phyloP scores from a whole-genome alignment of 2,329 filamentous ascomycete genomes.

The Aspergillus hortae region DNA sequence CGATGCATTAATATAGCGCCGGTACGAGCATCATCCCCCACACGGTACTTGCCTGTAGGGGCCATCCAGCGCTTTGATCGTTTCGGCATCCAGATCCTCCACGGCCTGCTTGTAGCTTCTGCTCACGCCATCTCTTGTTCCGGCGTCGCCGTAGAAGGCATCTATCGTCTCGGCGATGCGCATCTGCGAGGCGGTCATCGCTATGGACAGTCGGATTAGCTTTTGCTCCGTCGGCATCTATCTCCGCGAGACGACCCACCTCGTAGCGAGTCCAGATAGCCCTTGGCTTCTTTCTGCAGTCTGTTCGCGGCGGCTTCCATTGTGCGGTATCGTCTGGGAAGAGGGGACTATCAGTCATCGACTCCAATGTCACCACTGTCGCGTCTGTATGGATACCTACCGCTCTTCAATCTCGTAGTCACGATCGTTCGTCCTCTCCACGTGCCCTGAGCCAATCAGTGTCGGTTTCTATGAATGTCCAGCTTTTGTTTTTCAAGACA shows the following conservation, averaged over 20 bases:
- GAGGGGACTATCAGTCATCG: too few species aligned
- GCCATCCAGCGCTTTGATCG: slow-evolving; percentile 95
- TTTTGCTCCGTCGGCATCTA: background rate
- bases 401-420: slow-evolving; percentile 98
- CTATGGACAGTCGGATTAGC: slow-evolving; percentile 42
- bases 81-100: slow-evolving; percentile 95
- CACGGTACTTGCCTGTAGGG: slow-evolving; percentile 67
- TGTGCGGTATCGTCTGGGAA: slow-evolving; percentile 78
- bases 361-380: background rate
- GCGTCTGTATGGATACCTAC: slow-evolving; percentile 39
- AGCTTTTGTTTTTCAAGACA: background rate
- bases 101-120: slow-evolving; percentile 98
- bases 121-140: slow-evolving; percentile 90
- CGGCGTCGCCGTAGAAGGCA: slow-evolving; percentile 96
- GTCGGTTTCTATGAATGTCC: background rate
- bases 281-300: slow-evolving; percentile 96
- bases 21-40: background rate
- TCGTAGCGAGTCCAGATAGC: slow-evolving; percentile 92
- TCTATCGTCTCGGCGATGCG: slow-evolving; percentile 72
- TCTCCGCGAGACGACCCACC: slow-evolving; percentile 49
- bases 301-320: slow-evolving; percentile 93
- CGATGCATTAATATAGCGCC: background rate
- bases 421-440: slow-evolving; percentile 97
- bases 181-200: slow-evolving; percentile 98
- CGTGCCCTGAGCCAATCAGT: slow-evolving; percentile 62